Evolutionary conservation across 768 basidiomycete genomes (phyloP), one percentile per base, ranked within the genome.

Genomic region (Lepiota venenata): DNA sequence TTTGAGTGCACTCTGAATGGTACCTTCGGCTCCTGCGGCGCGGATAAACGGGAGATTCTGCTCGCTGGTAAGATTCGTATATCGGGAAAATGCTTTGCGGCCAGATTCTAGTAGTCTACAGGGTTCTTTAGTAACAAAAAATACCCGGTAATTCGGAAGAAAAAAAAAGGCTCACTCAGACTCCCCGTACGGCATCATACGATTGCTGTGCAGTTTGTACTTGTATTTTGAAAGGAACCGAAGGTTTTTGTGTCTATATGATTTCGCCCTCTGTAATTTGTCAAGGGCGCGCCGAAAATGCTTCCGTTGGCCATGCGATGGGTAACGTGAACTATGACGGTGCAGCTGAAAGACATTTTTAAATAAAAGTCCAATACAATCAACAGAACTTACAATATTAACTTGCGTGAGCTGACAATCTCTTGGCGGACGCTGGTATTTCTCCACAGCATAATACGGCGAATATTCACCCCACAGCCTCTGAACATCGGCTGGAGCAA

Each of bases 291-390:
- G 56, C 15, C 66, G 57, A 9, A 88, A 87, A 25, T 58, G 52
- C 9, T 61, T 59, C 1, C 74, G 65, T 9, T 80, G 75, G 1
- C 74, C 73, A 0, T 63, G 59, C 0, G 90, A 92, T 0, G 91
- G 91, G 61, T 76, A 92, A 32, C 91, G 81, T 1, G 88, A 82
- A 2, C 90, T 90, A 62, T 94, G 91, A 11, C 91, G 76, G 68
- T 92, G 86, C 9, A 94, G 71, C 90, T 92, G 52, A 43, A 48
- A 36, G 20, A 16, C 35, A 11, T 15, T 42, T 36, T 9, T 22
- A 39, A 47, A 15, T 10, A 47, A 2, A 41, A 32, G 5, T 11
- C n/a, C 25, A 16, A 39, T 32, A 25, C 16, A 41, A 18, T 14
- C 15, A n/a, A 47, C n/a, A 36, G 10, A 20, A 57, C 52, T 36